Conservation (phyloP, 352 stramenopile genomes). For the Pythium dissimile region DNA sequence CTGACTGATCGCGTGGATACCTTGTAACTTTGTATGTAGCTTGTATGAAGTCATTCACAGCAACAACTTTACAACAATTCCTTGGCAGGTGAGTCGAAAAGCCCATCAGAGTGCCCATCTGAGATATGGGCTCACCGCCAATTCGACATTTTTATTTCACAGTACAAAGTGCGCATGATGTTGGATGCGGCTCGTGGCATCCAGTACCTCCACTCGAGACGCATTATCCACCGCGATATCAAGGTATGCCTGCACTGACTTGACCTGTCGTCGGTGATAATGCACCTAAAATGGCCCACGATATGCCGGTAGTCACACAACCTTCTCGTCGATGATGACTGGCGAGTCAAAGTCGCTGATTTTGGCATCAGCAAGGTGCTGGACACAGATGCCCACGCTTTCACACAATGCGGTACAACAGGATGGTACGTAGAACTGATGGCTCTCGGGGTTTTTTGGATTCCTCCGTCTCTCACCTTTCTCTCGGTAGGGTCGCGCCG, state of each 20-base stretch:
- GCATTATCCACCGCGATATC: constrained; percentile 89
- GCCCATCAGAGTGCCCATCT: too few species aligned
- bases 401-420: constrained; percentile 85
- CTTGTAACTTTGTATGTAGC: constrained; percentile 27
- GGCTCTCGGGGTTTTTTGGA: background rate
- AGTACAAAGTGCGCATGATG: constrained; percentile 91
- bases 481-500: constrained; percentile 64
- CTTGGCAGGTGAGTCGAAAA: constrained; percentile 68
- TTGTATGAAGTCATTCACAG: constrained; percentile 88
- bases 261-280: background rate
- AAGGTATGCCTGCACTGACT: constrained; percentile 53
- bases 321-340: constrained; percentile 87
- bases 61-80: constrained; percentile 87
- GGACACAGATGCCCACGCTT: constrained; percentile 71
- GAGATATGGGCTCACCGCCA: too few species aligned
- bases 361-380: constrained; percentile 90
- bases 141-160: too few species aligned
- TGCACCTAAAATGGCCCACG: too few species aligned
- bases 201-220: constrained; percentile 83
- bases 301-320: constrained; percentile 84
- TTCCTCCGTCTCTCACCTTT: background rate
- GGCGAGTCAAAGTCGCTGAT: constrained; percentile 86
- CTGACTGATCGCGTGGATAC: background rate
- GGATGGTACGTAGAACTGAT: constrained; percentile 62
- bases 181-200: constrained; percentile 85